A percentile compares a stretch with the other conserved stretches of the same genome.
Evolutionary conservation across 2,329 filamentous ascomycete species (phyloP).

Genomic region (Neofusicoccum parvum): DNA sequence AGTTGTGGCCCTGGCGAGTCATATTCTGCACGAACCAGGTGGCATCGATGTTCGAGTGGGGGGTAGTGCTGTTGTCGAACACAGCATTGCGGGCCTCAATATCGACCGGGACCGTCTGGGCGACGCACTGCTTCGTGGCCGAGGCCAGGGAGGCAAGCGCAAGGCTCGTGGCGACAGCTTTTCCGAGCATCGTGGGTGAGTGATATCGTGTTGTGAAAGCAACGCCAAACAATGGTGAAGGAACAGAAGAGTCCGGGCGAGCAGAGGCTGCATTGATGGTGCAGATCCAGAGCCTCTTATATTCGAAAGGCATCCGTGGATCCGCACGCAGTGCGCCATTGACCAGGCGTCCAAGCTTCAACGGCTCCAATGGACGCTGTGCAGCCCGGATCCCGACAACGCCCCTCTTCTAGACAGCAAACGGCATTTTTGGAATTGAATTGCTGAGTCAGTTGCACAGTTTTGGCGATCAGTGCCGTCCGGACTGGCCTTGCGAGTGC

Average conservation of each 20-base stretch:
- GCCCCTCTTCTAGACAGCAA: neutral
- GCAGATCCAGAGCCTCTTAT: neutral
- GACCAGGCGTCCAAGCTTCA: neutral
- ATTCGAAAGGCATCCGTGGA: neutral
- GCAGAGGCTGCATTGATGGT: neutral
- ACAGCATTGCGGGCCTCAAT: conserved; percentile 11
- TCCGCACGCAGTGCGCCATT: neutral
- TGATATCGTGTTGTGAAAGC: neutral
- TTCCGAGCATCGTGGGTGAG: neutral
- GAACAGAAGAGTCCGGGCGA: too few relatives aligned
- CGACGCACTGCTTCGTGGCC: conserved; percentile 18
- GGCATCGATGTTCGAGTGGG: conserved; percentile 54
- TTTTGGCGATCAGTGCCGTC: neutral
- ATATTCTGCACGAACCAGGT: conserved; percentile 58
- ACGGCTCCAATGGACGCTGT: neutral
- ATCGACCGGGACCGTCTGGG: conserved; percentile 18
- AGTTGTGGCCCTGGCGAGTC: conserved; percentile 55
- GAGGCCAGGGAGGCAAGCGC: conserved; percentile 14
- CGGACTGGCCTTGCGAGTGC: neutral
- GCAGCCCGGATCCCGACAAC: neutral
- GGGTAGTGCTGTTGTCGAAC: neutral
- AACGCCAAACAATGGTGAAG: neutral
- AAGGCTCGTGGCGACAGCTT: neutral
- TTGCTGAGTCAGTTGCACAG: neutral
- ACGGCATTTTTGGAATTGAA: neutral